Base-by-base conservation (phyloP, 2,329 filamentous ascomycete species). In the Aaosphaeria pasadenensis region DNA sequence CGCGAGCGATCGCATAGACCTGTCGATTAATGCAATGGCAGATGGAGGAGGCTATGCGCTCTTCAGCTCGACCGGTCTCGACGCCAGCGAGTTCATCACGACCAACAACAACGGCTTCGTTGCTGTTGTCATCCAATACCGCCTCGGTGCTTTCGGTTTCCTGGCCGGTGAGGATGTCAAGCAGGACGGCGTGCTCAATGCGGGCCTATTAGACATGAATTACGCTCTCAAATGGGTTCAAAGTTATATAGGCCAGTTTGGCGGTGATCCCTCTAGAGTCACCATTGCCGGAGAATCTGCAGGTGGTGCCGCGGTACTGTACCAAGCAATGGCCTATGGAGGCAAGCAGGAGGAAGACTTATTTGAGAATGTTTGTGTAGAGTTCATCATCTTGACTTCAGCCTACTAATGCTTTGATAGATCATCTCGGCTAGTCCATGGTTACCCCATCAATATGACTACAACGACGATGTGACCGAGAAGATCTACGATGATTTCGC, bases 71-170 rank as follows among this genome's bases (percentile, higher is more conserved):
- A 54, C 53, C 6, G 61, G 60, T 32, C 56, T 67, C 24, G 57
- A 69, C 45, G 61, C 64, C 1, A 63, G 58, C 17, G 60, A 66
- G 33, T 59, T 67, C 42, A 63, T 67, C 57, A 51, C 50, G 30
- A 59, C 72, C n/a, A 82, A 81, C 41, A 63, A 66, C 33, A 69
- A 69, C 29, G 57, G 73, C 62, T 52, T 85, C 42, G 68, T 85
- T 11, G 74, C 81, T 46, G 80, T 85, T 43, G 80, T 79, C 56
- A 83, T 85, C 62, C 83, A 84, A 65, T 85, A 85, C 58, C 77
- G 5, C 66, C 64, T 77, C 6, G 74, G 71, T 28, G 74, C 73
- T 0, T 76, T 77, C 55, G 74, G 74, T 0, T 77, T 76, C 30
- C 41, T 74, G 5, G 62, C 70, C 33, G 60, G 60, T 0, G 69